A percentile compares a stretch with the other conserved stretches of the same genome.
These are phyloP conservation scores for Edaphochlamys debaryana DNA, from an alignment of 139 green algal species.

Conservation along the genomic window DNA sequence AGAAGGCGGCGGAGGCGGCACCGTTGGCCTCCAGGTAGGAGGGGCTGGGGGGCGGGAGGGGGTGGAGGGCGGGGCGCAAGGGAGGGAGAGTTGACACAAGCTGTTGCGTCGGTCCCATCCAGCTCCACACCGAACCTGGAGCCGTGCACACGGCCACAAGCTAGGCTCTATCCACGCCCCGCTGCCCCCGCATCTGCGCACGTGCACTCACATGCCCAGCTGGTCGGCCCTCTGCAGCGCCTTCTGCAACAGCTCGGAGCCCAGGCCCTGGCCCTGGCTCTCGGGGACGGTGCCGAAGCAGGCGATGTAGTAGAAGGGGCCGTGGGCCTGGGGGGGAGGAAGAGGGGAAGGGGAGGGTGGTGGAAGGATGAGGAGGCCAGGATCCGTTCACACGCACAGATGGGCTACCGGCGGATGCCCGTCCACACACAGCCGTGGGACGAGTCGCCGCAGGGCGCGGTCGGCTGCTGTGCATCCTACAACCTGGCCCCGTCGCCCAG, in stretches of 20 bases:
- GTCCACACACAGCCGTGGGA: no score
- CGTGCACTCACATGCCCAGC: neutral
- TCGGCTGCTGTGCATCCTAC: no score
- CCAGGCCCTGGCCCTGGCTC: slow-evolving; percentile 14
- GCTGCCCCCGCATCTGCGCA: no score
- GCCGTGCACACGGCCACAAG: no score
- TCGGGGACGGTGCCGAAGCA: slow-evolving; percentile 17
- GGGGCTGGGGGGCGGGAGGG: neutral
- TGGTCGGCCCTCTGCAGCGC: neutral
- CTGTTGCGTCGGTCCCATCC: neutral
- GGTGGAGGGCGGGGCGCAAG: neutral
- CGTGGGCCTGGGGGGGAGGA: neutral
- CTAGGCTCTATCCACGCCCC: no score
- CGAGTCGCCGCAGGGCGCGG: no score
- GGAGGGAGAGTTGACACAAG: neutral
- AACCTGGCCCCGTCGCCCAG: neutral
- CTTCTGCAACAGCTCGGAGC: slow-evolving; percentile 3
- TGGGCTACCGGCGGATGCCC: neutral
- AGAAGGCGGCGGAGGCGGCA: slow-evolving; percentile 7
- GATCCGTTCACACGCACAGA: no score
- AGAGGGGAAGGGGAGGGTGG: neutral
- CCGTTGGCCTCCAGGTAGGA: slow-evolving; percentile 17
- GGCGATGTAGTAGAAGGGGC: slow-evolving; percentile 31
- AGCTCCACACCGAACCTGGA: no score
- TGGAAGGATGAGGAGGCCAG: no score